A percentile compares a stretch with the other conserved stretches of the same genome.
Evolutionary conservation across 345 rosid species (phyloP).

Genomic region (Melaleuca alternifolia): DNA sequence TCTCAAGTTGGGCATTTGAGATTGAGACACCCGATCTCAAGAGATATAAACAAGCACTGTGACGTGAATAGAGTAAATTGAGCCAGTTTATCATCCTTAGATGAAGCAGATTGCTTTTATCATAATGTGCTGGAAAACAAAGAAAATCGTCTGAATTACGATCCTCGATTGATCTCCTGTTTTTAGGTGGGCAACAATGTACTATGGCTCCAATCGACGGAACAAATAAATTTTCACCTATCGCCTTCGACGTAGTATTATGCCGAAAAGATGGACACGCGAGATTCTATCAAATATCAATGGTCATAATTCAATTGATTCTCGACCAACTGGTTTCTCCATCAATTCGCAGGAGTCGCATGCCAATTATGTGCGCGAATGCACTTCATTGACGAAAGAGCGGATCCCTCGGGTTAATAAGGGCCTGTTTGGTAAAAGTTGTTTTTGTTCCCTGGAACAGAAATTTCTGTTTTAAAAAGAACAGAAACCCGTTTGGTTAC

Average conservation of each 20-base stretch:
- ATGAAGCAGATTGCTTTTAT: not conserved
- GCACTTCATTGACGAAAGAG: not conserved
- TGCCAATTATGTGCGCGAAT: not conserved
- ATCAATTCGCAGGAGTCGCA: not conserved
- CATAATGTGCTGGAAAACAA: not conserved
- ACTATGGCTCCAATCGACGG: rapidly evolving
- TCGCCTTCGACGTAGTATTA: rapidly evolving
- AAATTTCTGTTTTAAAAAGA: too few relatives aligned
- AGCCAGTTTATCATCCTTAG: not conserved
- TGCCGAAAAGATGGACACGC: rapidly evolving
- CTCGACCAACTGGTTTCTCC: rapidly evolving
- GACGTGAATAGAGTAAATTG: too few relatives aligned
- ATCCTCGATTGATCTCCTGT: rapidly evolving
- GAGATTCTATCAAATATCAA: rapidly evolving
- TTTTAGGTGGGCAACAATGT: not conserved
- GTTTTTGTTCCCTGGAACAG: too few relatives aligned
- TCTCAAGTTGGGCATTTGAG: not conserved
- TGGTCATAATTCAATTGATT: not conserved
- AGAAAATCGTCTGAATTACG: not conserved
- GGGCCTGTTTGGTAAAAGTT: too few relatives aligned
- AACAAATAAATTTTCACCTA: rapidly evolving
- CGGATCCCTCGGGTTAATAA: not conserved
- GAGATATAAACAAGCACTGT: not conserved
- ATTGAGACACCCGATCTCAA: too few relatives aligned
- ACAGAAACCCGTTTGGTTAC: too few relatives aligned